Conservation (phyloP, 148 eudicot genomes). For the Cornus suecica region DNA sequence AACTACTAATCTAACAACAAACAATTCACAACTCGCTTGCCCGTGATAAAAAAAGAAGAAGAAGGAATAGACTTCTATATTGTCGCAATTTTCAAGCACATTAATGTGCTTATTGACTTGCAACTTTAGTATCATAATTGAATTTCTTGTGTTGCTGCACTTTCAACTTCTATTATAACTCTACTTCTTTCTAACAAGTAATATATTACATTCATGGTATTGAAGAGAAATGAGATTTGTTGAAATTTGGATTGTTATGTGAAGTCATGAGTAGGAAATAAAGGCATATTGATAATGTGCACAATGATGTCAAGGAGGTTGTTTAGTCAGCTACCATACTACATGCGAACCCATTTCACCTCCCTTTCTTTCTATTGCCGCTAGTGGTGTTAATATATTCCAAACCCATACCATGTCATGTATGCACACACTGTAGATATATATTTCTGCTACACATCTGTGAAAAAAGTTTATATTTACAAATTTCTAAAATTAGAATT, state of each 20-base stretch:
- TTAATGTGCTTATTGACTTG: slow-evolving; percentile 1
- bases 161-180: neutral
- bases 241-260: slow-evolving; percentile 18
- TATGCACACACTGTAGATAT: no score
- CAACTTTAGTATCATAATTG: neutral
- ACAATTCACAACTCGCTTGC: no score
- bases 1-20: no score
- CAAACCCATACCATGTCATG: no score
- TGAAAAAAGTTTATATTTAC: no score
- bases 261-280: slow-evolving; percentile 18
- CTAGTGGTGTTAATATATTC: neutral
- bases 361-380: neutral
- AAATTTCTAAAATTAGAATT: no score
- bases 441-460: no score
- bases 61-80: slow-evolving; percentile 1
- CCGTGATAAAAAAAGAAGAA: no score
- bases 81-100: neutral
- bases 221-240: slow-evolving; percentile 40
- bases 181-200: no score
- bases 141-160: neutral
- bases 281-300: slow-evolving; percentile 8
- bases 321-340: slow-evolving; percentile 68
- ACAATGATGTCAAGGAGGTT: slow-evolving; percentile 53
- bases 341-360: slow-evolving; percentile 58
- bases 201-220: slow-evolving; percentile 32